These are phyloP conservation scores for Saccharomycopsis javanensis DNA, from an alignment of 805 yeast species.

Conservation along the genomic window DNA sequence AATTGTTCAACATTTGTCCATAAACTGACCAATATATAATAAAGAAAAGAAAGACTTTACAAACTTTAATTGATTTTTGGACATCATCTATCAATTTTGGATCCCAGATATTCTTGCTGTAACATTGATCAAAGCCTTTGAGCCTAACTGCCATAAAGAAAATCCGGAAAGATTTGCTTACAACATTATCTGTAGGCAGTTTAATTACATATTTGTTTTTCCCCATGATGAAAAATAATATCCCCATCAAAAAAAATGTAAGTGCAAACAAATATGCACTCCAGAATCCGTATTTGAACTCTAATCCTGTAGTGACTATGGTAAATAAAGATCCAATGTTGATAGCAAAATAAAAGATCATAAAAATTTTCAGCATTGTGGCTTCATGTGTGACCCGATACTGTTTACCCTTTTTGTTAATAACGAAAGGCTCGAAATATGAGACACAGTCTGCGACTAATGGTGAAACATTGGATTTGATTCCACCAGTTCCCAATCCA, in stretches of 20 bases:
- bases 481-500: conserved; percentile 53
- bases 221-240: conserved; percentile 34
- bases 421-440: conserved; percentile 30
- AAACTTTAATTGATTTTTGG: conserved; percentile 51
- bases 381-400: conserved; percentile 8
- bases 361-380: conserved; percentile 27
- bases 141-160: conserved; percentile 30
- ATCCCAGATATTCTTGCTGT: conserved; percentile 27
- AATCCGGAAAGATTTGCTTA: conserved; percentile 35
- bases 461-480: conserved; percentile 38
- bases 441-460: conserved; percentile 5
- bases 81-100: conserved; percentile 53
- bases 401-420: conserved; percentile 38
- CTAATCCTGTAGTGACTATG: conserved; percentile 42
- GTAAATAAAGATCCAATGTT: conserved; percentile 46
- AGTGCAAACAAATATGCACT: conserved; percentile 41
- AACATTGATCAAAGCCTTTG: neutral
- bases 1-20: conserved; percentile 31
- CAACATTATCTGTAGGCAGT: conserved; percentile 35
- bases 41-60: conserved; percentile 27
- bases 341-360: conserved; percentile 46
- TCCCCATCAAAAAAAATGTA: conserved; percentile 43
- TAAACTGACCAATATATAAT: conserved; percentile 11
- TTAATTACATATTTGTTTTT: conserved; percentile 24
- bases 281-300: conserved; percentile 45